Evolutionary conservation across 2,329 filamentous ascomycete species (phyloP).

Genomic region (Cryphonectria nitschkei): DNA sequence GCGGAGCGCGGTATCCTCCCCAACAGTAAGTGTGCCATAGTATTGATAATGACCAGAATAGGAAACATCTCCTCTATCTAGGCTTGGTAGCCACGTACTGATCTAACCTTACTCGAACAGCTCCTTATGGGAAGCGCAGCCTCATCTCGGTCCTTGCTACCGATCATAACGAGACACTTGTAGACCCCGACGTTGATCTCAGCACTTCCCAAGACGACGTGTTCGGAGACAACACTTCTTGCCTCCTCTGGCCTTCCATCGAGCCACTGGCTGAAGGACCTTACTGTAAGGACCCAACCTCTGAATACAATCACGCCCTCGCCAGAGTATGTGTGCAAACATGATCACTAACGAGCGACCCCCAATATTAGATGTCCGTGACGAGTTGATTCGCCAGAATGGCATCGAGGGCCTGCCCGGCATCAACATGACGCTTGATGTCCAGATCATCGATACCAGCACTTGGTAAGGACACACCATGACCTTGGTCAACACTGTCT

Average conservation of each 20-base stretch:
- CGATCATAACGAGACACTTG: constrained; percentile 14
- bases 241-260: constrained; percentile 11
- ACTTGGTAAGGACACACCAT: constrained; percentile 40
- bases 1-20: constrained; percentile 12
- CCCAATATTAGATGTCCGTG: not conserved
- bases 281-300: constrained; percentile 6
- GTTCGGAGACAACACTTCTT: constrained; percentile 14
- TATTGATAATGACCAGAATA: no score
- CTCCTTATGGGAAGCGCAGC: not conserved
- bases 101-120: not conserved
- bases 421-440: constrained; percentile 52
- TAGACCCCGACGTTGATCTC: constrained; percentile 7
- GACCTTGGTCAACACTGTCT: not conserved
- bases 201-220: constrained; percentile 15
- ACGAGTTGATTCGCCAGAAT: constrained; percentile 16
- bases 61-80: no score
- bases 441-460: constrained; percentile 54
- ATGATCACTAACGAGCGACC: not conserved
- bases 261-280: constrained; percentile 9
- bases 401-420: constrained; percentile 36
- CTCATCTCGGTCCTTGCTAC: constrained; percentile 15
- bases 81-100: not conserved
- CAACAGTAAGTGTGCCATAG: not conserved
- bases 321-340: not conserved
- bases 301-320: not conserved